Conservation (phyloP, 148 eudicot genomes). For the Vaccinium macrocarpon region DNA sequence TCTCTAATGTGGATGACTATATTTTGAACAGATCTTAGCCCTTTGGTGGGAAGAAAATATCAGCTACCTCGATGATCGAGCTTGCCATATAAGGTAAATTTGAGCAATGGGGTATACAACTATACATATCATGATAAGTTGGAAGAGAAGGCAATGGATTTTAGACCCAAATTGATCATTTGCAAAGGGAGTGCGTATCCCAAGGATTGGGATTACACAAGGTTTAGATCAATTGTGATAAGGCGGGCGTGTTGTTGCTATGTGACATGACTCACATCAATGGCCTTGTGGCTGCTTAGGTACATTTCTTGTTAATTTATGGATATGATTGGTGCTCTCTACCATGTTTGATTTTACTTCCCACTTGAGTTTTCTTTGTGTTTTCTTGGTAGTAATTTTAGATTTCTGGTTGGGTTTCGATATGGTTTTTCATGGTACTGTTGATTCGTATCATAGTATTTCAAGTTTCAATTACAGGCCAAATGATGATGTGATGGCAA, state of each 20-base stretch:
- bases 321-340: not conserved
- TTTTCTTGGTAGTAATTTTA: not conserved
- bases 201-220: slow-evolving; percentile 84
- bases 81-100: slow-evolving; percentile 81
- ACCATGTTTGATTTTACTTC: not conserved
- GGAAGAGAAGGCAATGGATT: slow-evolving; percentile 90
- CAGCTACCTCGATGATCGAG: slow-evolving; percentile 50
- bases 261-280: slow-evolving; percentile 99
- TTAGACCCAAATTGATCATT: slow-evolving; percentile 88
- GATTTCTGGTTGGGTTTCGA: not conserved
- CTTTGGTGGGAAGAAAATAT: slow-evolving; percentile 77
- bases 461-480: no score
- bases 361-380: not conserved
- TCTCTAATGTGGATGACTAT: not conserved
- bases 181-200: slow-evolving; percentile 98
- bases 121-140: slow-evolving; percentile 66
- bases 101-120: slow-evolving; percentile 63
- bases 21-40: slow-evolving; percentile 49
- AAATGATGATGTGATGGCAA: no score
- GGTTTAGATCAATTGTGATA: slow-evolving; percentile 65
- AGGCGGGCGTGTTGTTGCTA: slow-evolving; percentile 76
- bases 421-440: not conserved
- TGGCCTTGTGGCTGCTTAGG: slow-evolving; percentile 99
- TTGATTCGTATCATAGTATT: not conserved
- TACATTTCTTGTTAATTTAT: slow-evolving; percentile 23